Base-by-base conservation (phyloP, 106 monocot genomes). In the Acanthochlamys bracteata region DNA sequence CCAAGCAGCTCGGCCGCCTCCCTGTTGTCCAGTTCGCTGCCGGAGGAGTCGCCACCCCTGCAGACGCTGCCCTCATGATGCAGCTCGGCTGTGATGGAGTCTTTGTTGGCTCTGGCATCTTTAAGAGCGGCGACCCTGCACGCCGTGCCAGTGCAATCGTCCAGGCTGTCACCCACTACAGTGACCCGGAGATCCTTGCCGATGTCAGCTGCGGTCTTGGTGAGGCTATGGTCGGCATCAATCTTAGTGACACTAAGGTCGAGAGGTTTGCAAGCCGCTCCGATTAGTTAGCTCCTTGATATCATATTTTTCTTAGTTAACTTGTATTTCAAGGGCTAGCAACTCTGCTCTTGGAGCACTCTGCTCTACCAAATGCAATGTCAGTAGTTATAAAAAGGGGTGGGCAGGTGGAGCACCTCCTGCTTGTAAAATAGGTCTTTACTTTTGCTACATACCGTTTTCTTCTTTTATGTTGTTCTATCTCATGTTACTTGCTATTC, bases 1-100 rank as follows among this genome's bases (percentile, higher is more conserved):
- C 49, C 9, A 49, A 49, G 49, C 49, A 49, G 49, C 49, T 49
- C 49, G 49, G 49, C 12, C 49, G 49, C 49, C 49, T 49, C 49
- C 49, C 49, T 17, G 49, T 49, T 17, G 49, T 49, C 49, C 49
- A 49, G 49, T 49, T 49, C 49, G 49, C 49, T 3, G 49, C 49
- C 1, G 49, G 49, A 14, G 49, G 49, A 49, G 49, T 49, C 9
- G 49, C 49, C 9, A 49, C 49, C 17, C 49, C 49, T 17, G 49
- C 49, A 12, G 49, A 49, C 9, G 49, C 49, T 17, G 49, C 49
- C 49, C 17, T 49, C 3, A 49, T 49, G 49, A 49, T 49, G 49
- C 49, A 49, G 49, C 49, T 49, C 49, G 49, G 49, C 49, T 49
- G 49, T 17, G 49, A 49, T 17, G 49, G 49, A 12, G 49, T 49